Evolutionary conservation across 768 basidiomycete species (phyloP).

Genomic region (Termitomyces sp.): DNA sequence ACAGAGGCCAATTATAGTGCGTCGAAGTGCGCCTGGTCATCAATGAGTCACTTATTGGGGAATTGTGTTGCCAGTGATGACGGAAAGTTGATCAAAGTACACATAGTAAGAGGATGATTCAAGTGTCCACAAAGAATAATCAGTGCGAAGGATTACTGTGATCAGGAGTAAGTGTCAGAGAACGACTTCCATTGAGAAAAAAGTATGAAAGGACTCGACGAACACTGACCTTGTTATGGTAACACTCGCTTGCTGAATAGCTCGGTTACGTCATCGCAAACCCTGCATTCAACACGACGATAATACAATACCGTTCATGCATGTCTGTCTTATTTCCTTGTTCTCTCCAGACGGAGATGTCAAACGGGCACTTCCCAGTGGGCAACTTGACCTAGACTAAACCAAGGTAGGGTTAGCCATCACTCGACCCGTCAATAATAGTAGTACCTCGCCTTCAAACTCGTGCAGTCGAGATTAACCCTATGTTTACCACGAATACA

Average conservation of each 20-base stretch:
- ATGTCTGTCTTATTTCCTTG: neutral
- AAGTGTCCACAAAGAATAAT: neutral
- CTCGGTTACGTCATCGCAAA: neutral
- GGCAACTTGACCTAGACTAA: neutral
- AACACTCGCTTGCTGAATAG: neutral
- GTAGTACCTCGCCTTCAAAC: too few relatives aligned
- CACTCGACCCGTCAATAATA: neutral
- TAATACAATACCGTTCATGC: neutral
- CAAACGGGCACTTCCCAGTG: neutral
- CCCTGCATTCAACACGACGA: too few relatives aligned
- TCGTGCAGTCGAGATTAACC: too few relatives aligned
- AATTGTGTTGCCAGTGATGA: neutral
- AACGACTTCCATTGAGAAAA: neutral
- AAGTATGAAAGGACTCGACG: too few relatives aligned
- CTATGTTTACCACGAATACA: too few relatives aligned
- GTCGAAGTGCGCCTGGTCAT: neutral
- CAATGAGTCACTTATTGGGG: neutral
- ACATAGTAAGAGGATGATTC: neutral
- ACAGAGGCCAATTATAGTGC: neutral
- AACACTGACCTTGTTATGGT: neutral
- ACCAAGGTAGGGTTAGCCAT: neutral
- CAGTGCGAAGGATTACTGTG: neutral
- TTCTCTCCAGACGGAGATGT: neutral
- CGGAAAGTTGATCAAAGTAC: neutral
- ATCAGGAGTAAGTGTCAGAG: neutral